Evolutionary conservation across 768 basidiomycete genomes (phyloP), one percentile per base, ranked within the genome.

Genomic region (Mrakia blollopis): DNA sequence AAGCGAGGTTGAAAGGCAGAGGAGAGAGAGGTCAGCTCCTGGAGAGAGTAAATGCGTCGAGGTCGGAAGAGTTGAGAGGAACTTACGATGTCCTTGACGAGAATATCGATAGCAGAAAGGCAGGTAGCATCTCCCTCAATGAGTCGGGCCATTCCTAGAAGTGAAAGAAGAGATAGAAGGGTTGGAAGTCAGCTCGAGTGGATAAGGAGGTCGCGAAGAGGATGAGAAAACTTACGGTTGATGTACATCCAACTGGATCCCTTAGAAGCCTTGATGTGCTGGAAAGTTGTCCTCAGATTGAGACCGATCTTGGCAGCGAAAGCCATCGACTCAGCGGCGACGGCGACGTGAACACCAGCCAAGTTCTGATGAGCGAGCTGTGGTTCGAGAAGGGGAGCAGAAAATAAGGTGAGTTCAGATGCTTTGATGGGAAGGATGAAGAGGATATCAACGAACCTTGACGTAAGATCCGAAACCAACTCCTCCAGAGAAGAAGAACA

Each of bases 271-370:
- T 60, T 75, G 28, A 75, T 60, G 74, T 75, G 69, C 41, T 68
- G 50, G 54, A 75, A 75, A 25, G 28, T 21, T 13, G 50, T 71
- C 10, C 67, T 67, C 18, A 47, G 35, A 5, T 47, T 65, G 35
- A 75, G 68, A 2, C 54, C 74, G n/a, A 75, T 57, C 69, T 71
- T 75, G 68, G 74, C 52, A 18, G 74, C 65, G 30, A 75, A 71
- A 9, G 74, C 74, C 67, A 75, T 69, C 25, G 67, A 47, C 69
- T 75, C 74, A 57, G 74, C 74, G 52, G 63, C 54, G 18, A 65
- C 67, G 41, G 74, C 74, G 65, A 75, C 74, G 74, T 75, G 74
- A 23, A 75, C 74, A n/a, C 52, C 65, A 14, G 74, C 74, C 30
- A 67, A 44, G 35, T 69, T 65, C 57, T 75, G 74, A 37, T 75